Base-by-base conservation (phyloP, 441 rosid genomes). In the Croton laevigatus region DNA sequence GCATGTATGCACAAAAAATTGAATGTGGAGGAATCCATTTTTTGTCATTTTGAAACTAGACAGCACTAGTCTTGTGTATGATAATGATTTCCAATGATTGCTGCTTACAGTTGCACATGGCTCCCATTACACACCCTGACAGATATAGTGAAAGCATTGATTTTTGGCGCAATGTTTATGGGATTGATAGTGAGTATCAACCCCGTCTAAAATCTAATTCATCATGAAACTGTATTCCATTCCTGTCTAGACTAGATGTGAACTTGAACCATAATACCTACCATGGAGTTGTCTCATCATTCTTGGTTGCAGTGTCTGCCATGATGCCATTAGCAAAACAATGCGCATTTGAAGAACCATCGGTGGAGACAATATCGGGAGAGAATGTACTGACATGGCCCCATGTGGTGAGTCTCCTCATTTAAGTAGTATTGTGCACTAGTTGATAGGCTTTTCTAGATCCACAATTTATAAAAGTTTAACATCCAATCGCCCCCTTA, bases 141-240 rank as follows among this genome's bases (percentile, higher is more conserved):
- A 91, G 98, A 88, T 95, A 95, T 81, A 79, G 79, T 66, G 88
- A 84, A 74, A 92, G 95, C 85, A 85, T 95, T 74, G 99, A 89
- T 65, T 95, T 95, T 82, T 95, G 99, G 99, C 96, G 91, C 79
- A 89, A 87, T 83, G 92, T 95, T 68, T 95, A 95, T 76, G 99
- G 98, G 80, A 95, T 95, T 81, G 92, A 95, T 81, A 95, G 99
- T 92, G 82, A 90, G 99, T 86, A 73, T 77, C 63, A 22, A 59
- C 32, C 32, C 48, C 62, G 66, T 75, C 64, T 75, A 73, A 59
- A 76, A 75, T n/a, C 67, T 78, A 19, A 52, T 11, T 61, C 17
- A 49, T 63, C 38, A 22, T 65, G 36, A 67, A 64, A 48, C 38
- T 59, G 5, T 65, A 22, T 69, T 9, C 73, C 46, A 32, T 54